Evolutionary conservation across 169 alveolate species (phyloP).

Genomic region (Cryptosporidium tyzzeri): DNA sequence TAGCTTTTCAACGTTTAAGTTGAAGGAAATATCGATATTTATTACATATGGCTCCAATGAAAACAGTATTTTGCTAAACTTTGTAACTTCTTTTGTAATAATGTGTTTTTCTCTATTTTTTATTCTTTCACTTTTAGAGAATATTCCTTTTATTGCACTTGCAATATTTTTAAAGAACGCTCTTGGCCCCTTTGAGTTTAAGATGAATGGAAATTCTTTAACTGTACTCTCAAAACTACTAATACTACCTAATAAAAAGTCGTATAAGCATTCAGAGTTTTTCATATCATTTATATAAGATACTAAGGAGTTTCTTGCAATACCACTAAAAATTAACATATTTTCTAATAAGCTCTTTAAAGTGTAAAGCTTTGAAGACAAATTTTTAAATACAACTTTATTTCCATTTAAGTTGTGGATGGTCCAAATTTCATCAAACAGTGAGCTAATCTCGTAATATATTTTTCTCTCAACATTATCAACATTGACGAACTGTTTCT

Average conservation of each 20-base stretch:
- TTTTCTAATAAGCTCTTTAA: constrained; percentile 49
- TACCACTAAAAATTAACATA: constrained; percentile 46
- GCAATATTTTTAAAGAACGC: constrained; percentile 1
- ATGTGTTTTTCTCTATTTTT: constrained; percentile 6
- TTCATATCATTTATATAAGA: constrained; percentile 20
- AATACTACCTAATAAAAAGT: constrained; percentile 21
- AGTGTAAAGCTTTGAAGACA: constrained; percentile 37
- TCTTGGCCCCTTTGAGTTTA: neutral
- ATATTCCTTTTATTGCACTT: constrained; percentile 15
- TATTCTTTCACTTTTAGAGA: constrained; percentile 42
- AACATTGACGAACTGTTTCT: constrained; percentile 16
- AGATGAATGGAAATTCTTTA: constrained; percentile 1
- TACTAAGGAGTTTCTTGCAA: constrained; percentile 45
- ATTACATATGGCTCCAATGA: constrained; percentile 24
- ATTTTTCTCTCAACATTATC: constrained; percentile 59
- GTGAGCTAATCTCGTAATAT: constrained; percentile 25
- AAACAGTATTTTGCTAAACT: constrained; percentile 7
- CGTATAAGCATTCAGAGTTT: constrained; percentile 22
- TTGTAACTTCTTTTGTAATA: constrained; percentile 9
- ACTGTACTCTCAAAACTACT: neutral
- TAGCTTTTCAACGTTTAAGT: constrained; percentile 40
- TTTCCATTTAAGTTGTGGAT: neutral
- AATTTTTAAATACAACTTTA: neutral
- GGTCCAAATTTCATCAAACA: constrained; percentile 51
- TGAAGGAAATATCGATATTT: constrained; percentile 45